Base-by-base conservation (phyloP, 768 basidiomycete species). In the Boletus speciosus region DNA sequence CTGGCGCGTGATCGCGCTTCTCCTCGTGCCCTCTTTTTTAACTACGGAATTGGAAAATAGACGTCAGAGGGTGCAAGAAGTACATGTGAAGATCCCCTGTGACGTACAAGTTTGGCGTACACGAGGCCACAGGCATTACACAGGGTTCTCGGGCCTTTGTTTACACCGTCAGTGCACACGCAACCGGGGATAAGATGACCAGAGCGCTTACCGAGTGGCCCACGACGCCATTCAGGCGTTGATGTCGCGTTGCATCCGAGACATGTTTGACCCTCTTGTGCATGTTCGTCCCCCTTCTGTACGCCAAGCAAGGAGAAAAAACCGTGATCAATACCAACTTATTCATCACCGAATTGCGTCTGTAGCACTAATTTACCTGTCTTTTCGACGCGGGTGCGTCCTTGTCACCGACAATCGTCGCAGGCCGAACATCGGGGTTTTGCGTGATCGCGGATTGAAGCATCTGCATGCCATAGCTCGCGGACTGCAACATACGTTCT, bases 101-200 rank as follows among this genome's bases (percentile, higher is more conserved):
- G 61, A 78, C 84, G 66, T 69, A 90, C 88, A 70, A 91, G 77
- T 74, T 92, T 92, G 51, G 89, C 90, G 69, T 90, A 92, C 55
- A 92, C 89, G 59, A 92, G 81, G 50, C 89, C 89, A 70, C 89
- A 92, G 11, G 89, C 89, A 67, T 92, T 92, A 69, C 89, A 92
- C 49, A 92, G 74, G 51, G 89, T 91, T 66, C 90, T 80, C 23
- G 89, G 89, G 48, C 89, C 88, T 90, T 57, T 57, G 56, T 55
- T 61, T 59, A 55, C 58, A 61, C 56, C 45, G 56, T 72, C 64
- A 72, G 45, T 37, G 49, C 55, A 59, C 59, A 61, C 51, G 59
- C 56, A 32, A 51, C 61, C 60, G 55, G 51, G 58, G 62, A 57
- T 52, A 59, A 62, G 56, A 64, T 16, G 56, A 64, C 57, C 49